Percentiles rank a stretch among this genome's conserved stretches.
These are phyloP conservation scores for Francoa sonchifolia DNA, from an alignment of 441 rosid genomes.

Conservation along the genomic window DNA sequence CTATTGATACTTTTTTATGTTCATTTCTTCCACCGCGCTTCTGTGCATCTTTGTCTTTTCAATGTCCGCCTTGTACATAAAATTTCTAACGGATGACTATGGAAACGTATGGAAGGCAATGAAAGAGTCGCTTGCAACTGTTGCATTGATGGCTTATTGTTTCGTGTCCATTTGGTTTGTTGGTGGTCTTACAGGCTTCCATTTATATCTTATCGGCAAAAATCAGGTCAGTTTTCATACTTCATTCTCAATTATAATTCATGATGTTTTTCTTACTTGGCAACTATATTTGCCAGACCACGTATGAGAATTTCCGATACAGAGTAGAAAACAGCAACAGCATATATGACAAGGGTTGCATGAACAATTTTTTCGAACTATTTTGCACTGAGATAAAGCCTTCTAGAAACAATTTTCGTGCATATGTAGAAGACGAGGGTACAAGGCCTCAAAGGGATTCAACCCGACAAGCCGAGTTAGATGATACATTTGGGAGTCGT, in stretches of 20 bases:
- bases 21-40: slow-evolving; percentile 43
- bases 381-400: slow-evolving; percentile 39
- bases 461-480: slow-evolving; percentile 12
- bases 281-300: slow-evolving; percentile 35
- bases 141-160: slow-evolving; percentile 36
- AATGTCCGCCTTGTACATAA: slow-evolving; percentile 39
- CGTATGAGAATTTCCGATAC: slow-evolving; percentile 48
- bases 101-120: slow-evolving; percentile 43
- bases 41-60: slow-evolving; percentile 49
- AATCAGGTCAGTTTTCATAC: slow-evolving; percentile 34
- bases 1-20: slow-evolving; percentile 61
- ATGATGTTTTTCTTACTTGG: background rate
- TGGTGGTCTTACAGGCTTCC: slow-evolving; percentile 55
- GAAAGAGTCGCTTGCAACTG: slow-evolving; percentile 44
- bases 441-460: slow-evolving; percentile 6
- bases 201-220: slow-evolving; percentile 50
- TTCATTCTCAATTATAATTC: background rate
- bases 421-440: slow-evolving; percentile 24
- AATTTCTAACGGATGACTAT: slow-evolving; percentile 30
- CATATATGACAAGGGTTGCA: slow-evolving; percentile 40
- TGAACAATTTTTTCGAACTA: slow-evolving; percentile 41
- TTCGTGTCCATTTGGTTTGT: slow-evolving; percentile 50
- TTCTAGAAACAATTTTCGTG: slow-evolving; percentile 39
- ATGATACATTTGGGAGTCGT: slow-evolving; percentile 11
- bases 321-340: slow-evolving; percentile 22